phyloP scores from a whole-genome alignment of 192 early-diverging fungal genomes.

The Coemansia sp. region DNA sequence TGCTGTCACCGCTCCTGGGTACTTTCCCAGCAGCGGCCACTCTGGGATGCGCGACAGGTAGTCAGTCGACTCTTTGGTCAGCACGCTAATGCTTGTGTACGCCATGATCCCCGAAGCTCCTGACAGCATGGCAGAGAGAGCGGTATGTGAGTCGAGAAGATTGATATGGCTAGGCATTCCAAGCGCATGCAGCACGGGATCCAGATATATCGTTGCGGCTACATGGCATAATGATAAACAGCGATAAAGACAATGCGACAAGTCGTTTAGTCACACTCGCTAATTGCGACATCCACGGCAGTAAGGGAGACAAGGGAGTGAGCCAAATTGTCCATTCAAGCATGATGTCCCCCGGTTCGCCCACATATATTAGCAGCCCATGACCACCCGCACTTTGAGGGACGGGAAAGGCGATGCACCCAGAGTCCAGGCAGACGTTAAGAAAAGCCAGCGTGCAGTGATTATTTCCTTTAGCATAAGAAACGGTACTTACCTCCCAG shows the following conservation, averaged over 20 bases:
- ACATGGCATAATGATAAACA: conserved; percentile 8
- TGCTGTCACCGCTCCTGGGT: conserved; percentile 29
- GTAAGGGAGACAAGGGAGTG: no score
- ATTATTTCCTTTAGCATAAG: not conserved
- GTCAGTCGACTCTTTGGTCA: conserved; percentile 42
- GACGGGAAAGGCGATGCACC: no score
- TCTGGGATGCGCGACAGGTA: conserved; percentile 17
- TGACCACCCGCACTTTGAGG: not conserved
- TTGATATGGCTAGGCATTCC: conserved; percentile 27
- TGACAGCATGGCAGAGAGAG: conserved; percentile 43
- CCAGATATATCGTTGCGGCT: conserved; percentile 45
- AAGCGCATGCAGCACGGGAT: conserved; percentile 42
- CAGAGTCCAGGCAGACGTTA: no score
- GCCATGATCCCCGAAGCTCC: conserved; percentile 51
- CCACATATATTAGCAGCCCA: not conserved
- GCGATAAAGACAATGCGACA: not conserved
- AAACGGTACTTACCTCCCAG: conserved; percentile 34
- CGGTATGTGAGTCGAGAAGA: conserved; percentile 49
- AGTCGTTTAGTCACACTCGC: not conserved
- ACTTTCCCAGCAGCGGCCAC: conserved; percentile 13
- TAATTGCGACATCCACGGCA: not conserved
- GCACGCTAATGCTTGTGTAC: conserved; percentile 46
- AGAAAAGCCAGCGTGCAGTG: not conserved
- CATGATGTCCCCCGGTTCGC: not conserved
- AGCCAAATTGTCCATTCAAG: no score